Evolutionary conservation across 192 early-diverging fungal species (phyloP).

Genomic region (Powellomyces hirtus): DNA sequence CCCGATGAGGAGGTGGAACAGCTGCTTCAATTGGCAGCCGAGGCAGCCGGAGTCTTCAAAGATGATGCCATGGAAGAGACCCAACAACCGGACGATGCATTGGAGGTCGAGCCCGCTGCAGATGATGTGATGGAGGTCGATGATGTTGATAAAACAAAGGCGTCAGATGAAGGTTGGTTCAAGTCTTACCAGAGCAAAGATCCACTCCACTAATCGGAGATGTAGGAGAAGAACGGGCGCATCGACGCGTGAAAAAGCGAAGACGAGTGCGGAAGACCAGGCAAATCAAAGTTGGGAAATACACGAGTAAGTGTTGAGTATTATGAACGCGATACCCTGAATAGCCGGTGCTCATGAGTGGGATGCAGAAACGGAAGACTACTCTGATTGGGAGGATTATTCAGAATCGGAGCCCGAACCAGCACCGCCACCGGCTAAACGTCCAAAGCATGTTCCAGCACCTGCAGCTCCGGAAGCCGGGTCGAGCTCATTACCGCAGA

Average conservation of each 20-base stretch:
- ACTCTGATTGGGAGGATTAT: constrained; percentile 36
- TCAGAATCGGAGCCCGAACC: constrained; percentile 20
- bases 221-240: too few relatives aligned
- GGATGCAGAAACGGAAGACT: constrained; percentile 38
- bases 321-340: too few relatives aligned
- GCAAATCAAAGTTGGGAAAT: constrained; percentile 31
- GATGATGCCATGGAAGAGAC: constrained; percentile 3
- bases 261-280: constrained; percentile 27
- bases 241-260: constrained; percentile 23
- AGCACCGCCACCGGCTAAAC: neutral
- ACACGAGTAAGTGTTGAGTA: constrained; percentile 29
- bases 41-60: neutral
- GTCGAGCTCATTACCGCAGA: neutral
- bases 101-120: neutral
- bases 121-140: constrained; percentile 1
- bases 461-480: neutral
- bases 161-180: too few relatives aligned
- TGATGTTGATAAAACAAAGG: too few relatives aligned
- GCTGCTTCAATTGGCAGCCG: neutral
- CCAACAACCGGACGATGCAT: neutral
- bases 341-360: too few relatives aligned
- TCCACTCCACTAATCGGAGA: too few relatives aligned
- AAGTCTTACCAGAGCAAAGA: neutral
- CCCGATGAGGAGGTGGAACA: neutral
- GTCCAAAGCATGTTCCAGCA: neutral